Base-by-base conservation (phyloP, 2,329 filamentous ascomycete species). In the Aspergillus proliferans region DNA sequence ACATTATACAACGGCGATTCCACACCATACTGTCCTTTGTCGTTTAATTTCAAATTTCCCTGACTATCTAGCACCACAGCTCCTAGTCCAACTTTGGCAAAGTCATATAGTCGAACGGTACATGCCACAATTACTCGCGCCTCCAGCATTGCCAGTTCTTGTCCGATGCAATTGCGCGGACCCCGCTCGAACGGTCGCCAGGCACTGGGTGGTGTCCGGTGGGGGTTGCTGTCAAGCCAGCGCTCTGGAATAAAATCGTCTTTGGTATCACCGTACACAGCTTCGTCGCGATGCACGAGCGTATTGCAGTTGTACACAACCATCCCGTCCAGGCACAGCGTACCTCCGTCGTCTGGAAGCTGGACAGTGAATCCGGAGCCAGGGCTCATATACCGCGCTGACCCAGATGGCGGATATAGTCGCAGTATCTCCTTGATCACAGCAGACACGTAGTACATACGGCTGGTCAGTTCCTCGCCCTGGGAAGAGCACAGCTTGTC, bases 401-500 rank as follows among this genome's bases (percentile, higher is more conserved):
- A 53, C 2, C 47, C 53, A 3, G 50, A 58, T 45, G 78, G 71
- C 0, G 78, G 76, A 54, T 74, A 77, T 22, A 82, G 56, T 1
- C 80, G 71, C 2, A 83, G 67, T 0, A 71, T 70, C 59, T 83
- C 80, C 49, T 79, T 79, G 52, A 80, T 72, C 1, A 80, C 71
- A 19, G 77, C 78, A 1, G 68, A 68, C 1, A 77, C 79, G 58
- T 79, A 81, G 0, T 71, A 64, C 36, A 83, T 52, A 3, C 38
- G 67, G 30, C 72, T 65, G 54, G 77, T 77, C 33, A 81, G 63
- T 2, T 65, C 28, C 64, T 63, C 14, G 69, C 72, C 36, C 72
- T 63, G 4, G 62, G 56, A 34, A 60, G 60, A 38, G 76, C 66
- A 12, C 60, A 63, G 26, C 45, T 50, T 52, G 2, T 51, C 34